These are phyloP conservation scores for Senecio squalidus DNA, from an alignment of 140 eudicot genomes.

Conservation along the genomic window DNA sequence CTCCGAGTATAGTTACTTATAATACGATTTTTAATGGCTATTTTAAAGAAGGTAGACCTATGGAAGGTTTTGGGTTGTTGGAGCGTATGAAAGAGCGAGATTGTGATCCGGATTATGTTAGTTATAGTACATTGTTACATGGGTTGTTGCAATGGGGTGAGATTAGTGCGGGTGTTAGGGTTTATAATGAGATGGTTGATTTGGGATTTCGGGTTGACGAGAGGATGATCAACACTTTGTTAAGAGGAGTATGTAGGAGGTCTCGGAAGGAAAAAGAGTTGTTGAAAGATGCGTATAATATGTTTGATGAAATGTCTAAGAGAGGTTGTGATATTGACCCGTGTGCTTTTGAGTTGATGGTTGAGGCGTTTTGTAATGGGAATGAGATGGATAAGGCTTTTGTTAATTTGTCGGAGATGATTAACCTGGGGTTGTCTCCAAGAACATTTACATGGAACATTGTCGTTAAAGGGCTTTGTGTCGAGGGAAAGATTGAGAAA, in stretches of 20 bases:
- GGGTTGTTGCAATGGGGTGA: conserved; percentile 85
- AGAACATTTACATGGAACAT: conserved; percentile 34
- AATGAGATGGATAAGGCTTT: conserved; percentile 43
- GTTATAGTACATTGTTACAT: conserved; percentile 68
- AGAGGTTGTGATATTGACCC: conserved; percentile 31
- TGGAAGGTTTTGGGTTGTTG: conserved; percentile 60
- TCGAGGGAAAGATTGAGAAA: conserved; percentile 39
- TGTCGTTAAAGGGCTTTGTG: conserved; percentile 49
- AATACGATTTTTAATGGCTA: conserved; percentile 73
- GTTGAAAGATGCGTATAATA: conserved; percentile 34
- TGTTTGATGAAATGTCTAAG: conserved; percentile 61
- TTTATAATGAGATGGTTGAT: conserved; percentile 54
- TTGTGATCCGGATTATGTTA: conserved; percentile 60
- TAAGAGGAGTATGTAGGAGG: conserved; percentile 62
- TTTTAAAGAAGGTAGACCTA: conserved; percentile 75
- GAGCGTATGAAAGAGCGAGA: conserved; percentile 52
- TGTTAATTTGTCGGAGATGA: conserved; percentile 44
- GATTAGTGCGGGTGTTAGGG: conserved; percentile 35
- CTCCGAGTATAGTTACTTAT: conserved; percentile 56
- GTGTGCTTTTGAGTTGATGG: conserved; percentile 40
- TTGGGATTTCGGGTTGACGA: conserved; percentile 55
- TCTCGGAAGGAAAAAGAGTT: conserved; percentile 42
- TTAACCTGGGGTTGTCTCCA: conserved; percentile 41
- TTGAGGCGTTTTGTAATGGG: conserved; percentile 58
- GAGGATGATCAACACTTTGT: conserved; percentile 67